These are phyloP conservation scores for Zychaea mexicana DNA, from an alignment of 371 early-diverging fungal genomes.

Conservation along the genomic window DNA sequence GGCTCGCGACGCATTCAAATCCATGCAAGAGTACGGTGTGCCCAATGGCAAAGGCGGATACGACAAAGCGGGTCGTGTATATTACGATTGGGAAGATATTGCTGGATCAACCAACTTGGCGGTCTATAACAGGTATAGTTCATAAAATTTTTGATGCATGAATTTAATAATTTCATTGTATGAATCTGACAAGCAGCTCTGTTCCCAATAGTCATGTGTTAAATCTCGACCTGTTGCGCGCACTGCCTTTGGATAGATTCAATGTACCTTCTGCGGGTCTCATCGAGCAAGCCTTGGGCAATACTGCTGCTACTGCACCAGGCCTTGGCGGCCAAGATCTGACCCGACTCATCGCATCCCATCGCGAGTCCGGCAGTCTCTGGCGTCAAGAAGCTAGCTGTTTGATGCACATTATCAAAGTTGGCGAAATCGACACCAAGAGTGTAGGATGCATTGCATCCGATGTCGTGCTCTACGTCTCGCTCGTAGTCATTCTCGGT, in stretches of 20 bases:
- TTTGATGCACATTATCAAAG: constrained; percentile 63
- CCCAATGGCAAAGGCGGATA: constrained; percentile 36
- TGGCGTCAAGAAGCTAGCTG: constrained; percentile 59
- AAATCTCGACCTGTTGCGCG: constrained; percentile 41
- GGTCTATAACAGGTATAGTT: constrained; percentile 75
- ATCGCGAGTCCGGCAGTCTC: constrained; percentile 3
- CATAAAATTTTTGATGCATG: background rate
- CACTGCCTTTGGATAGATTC: constrained; percentile 32
- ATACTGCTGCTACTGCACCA: constrained; percentile 13
- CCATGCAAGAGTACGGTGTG: constrained; percentile 38
- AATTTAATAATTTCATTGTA: background rate
- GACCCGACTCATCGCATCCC: constrained; percentile 33
- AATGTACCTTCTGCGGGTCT: constrained; percentile 35
- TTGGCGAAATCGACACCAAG: constrained; percentile 70
- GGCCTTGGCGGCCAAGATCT: constrained; percentile 47
- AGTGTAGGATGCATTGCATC: constrained; percentile 75
- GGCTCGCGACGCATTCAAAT: constrained; percentile 37
- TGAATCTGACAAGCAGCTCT: background rate
- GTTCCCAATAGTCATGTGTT: constrained; percentile 38
- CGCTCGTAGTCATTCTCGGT: constrained; percentile 63
- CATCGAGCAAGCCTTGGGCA: constrained; percentile 28
- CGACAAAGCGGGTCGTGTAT: constrained; percentile 61
- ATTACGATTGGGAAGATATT: constrained; percentile 78
- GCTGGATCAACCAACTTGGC: constrained; percentile 51
- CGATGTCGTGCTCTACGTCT: constrained; percentile 64